Percentiles rank a stretch among this genome's conserved stretches.
phyloP scores from a whole-genome alignment of 257 asterid genomes.

The Cordia subcordata region DNA sequence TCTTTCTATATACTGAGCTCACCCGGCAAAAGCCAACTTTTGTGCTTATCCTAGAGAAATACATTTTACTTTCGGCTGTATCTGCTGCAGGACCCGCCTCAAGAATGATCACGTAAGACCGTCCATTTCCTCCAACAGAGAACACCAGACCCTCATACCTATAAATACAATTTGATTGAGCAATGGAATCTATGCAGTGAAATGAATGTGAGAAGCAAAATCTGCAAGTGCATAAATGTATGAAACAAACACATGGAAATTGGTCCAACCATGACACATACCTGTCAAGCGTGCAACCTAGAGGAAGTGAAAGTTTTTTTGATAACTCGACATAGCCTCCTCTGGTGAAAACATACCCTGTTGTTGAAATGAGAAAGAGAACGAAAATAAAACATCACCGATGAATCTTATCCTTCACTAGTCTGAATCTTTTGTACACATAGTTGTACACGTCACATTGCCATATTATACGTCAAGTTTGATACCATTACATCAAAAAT shows the following conservation, averaged over 20 bases:
- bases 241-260: background rate
- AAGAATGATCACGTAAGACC: slow-evolving; percentile 81
- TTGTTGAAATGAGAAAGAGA: background rate
- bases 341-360: slow-evolving; percentile 81
- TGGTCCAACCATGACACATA: slow-evolving; percentile 13
- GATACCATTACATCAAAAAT: no score
- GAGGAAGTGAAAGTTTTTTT: slow-evolving; percentile 71
- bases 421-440: no score
- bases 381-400: background rate
- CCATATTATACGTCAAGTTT: no score
- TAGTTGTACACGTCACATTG: no score
- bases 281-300: slow-evolving; percentile 95
- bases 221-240: background rate
- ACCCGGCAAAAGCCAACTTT: slow-evolving; percentile 97
- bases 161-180: slow-evolving; percentile 9
- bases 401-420: background rate
- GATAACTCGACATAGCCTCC: slow-evolving; percentile 88
- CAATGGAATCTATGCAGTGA: slow-evolving; percentile 9
- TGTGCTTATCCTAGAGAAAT: slow-evolving; percentile 86
- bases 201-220: background rate
- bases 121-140: slow-evolving; percentile 96
- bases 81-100: slow-evolving; percentile 89
- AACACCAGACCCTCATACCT: slow-evolving; percentile 93
- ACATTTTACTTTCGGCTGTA: slow-evolving; percentile 64
- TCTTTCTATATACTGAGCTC: slow-evolving; percentile 26